A percentile compares a stretch with the other conserved stretches of the same genome.
Evolutionary conservation across 805 yeast genomes (phyloP).

Genomic region (Tetrapisispora pingtungensis): DNA sequence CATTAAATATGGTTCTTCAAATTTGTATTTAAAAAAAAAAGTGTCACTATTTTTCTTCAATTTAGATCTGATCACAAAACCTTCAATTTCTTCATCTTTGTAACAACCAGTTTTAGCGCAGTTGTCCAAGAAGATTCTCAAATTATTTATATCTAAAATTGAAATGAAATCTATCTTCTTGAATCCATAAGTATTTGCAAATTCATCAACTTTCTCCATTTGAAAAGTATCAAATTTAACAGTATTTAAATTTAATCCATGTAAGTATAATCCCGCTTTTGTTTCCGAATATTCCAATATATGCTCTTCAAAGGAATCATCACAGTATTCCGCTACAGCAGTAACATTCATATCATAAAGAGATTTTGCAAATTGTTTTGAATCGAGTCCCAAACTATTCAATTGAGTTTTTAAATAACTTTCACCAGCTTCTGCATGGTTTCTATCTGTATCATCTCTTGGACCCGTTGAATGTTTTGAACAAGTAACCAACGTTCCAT

Average conservation of each 20-base stretch:
- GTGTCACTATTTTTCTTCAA: slow-evolving; percentile 27
- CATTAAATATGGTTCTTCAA: slow-evolving; percentile 88
- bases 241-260: slow-evolving; percentile 71
- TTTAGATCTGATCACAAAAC: slow-evolving; percentile 78
- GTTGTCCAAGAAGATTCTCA: slow-evolving; percentile 44
- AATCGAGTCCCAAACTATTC: slow-evolving; percentile 28
- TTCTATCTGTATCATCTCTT: slow-evolving; percentile 40
- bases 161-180: slow-evolving; percentile 41
- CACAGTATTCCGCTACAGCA: slow-evolving; percentile 88
- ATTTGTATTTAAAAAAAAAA: slow-evolving; percentile 85
- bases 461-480: slow-evolving; percentile 85
- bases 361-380: slow-evolving; percentile 43
- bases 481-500: slow-evolving; percentile 75
- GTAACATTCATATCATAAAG: slow-evolving; percentile 51
- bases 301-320: slow-evolving; percentile 90
- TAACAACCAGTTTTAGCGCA: slow-evolving; percentile 61
- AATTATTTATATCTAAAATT: slow-evolving; percentile 30
- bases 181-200: slow-evolving; percentile 67
- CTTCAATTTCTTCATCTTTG: slow-evolving; percentile 71
- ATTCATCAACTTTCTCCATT: slow-evolving; percentile 45
- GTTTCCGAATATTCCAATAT: slow-evolving; percentile 62
- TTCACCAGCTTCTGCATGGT: slow-evolving; percentile 73
- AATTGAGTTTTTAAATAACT: slow-evolving; percentile 47
- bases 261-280: slow-evolving; percentile 74
- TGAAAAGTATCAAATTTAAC: slow-evolving; percentile 55